phyloP scores from a whole-genome alignment of 768 basidiomycete species.

The Lentinula guzmanii region DNA sequence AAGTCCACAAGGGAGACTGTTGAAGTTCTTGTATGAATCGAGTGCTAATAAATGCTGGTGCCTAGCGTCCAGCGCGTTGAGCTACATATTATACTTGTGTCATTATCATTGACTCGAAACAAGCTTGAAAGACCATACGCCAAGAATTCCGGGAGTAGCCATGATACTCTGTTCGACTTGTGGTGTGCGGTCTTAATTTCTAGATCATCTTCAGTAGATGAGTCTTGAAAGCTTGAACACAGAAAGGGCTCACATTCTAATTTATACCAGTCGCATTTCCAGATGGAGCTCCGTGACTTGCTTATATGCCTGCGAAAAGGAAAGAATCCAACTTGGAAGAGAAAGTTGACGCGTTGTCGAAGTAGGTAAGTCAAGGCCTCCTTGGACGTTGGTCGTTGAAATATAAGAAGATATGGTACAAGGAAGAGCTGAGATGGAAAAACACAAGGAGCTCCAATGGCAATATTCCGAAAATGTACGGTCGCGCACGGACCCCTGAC shows the following conservation, averaged over 20 bases:
- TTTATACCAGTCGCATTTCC: not conserved
- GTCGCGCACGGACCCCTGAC: not conserved
- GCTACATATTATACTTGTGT: not conserved
- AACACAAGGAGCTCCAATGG: not conserved
- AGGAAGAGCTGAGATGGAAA: not conserved
- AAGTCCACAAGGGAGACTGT: not conserved
- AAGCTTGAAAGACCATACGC: not conserved
- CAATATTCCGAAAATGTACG: not conserved
- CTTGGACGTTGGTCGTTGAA: not conserved
- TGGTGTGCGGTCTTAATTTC: not conserved
- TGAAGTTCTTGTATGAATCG: not conserved
- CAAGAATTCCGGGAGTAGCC: not conserved
- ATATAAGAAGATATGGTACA: not conserved
- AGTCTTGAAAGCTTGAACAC: not conserved
- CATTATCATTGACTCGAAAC: not conserved
- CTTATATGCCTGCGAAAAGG: not conserved
- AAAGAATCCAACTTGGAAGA: not conserved
- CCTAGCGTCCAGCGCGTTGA: not conserved
- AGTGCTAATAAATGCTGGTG: slow-evolving; percentile 1
- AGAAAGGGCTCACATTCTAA: not conserved
- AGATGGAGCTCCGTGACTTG: not conserved
- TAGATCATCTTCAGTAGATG: not conserved
- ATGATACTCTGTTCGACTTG: not conserved
- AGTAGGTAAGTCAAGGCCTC: not conserved
- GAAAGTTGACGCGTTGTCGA: not conserved